Percentiles rank a stretch among this genome's conserved stretches.
Evolutionary conservation across 2,329 filamentous ascomycete genomes (phyloP).

Genomic region (Lecanosticta acicola): DNA sequence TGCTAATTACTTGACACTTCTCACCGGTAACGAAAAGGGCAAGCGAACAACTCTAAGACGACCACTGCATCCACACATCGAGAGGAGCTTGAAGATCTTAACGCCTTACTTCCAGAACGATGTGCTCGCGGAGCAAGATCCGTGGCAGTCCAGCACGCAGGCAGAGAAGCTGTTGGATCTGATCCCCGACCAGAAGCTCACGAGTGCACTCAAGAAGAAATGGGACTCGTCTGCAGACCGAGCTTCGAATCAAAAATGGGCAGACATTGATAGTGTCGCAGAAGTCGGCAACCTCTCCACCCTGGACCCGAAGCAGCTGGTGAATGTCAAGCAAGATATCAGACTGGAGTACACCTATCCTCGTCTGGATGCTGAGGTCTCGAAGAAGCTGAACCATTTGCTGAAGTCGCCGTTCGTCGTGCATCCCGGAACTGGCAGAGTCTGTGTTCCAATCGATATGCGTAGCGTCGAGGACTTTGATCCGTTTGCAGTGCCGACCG

Average conservation of each 20-base stretch:
- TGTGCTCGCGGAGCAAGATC: conserved; percentile 78
- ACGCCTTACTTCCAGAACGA: conserved; percentile 78
- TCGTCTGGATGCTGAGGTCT: conserved; percentile 91
- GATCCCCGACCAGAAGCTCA: conserved; percentile 73
- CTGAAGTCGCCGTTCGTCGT: conserved; percentile 96
- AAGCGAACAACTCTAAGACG: conserved; percentile 78
- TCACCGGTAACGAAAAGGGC: conserved; percentile 79
- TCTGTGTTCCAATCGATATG: conserved; percentile 91
- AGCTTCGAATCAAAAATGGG: conserved; percentile 77
- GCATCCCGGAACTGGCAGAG: conserved; percentile 85
- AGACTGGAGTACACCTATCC: conserved; percentile 97
- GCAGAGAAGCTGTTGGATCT: conserved; percentile 75
- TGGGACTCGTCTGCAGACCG: conserved; percentile 82
- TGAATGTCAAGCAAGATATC: conserved; percentile 91
- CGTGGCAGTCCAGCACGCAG: conserved; percentile 66
- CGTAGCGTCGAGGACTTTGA: conserved; percentile 73
- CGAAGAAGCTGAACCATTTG: conserved; percentile 96
- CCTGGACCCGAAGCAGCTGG: conserved; percentile 52
- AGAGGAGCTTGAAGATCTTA: conserved; percentile 77
- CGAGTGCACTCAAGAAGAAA: conserved; percentile 75
- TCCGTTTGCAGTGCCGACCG: conserved; percentile 81
- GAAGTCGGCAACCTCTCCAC: conserved; percentile 71
- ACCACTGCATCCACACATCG: conserved; percentile 83
- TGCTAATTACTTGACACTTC: conserved; percentile 80
- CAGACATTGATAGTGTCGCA: conserved; percentile 83